Base-by-base conservation (phyloP, 1,284 basidiomycete genomes). In the Somion occarium region DNA sequence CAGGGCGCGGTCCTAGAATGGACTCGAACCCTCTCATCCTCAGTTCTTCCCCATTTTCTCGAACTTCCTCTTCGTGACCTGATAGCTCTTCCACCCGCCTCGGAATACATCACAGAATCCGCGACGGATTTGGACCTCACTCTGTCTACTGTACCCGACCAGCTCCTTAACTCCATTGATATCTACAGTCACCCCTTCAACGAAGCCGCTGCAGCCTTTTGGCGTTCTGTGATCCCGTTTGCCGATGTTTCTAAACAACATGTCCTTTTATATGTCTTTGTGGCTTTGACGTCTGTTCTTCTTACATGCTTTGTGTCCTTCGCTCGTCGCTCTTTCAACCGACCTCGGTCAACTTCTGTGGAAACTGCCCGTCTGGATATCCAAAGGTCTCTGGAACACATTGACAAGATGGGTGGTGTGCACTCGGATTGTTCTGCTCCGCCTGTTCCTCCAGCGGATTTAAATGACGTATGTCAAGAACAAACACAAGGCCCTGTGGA, bases 1-100 rank as follows among this genome's bases (percentile, higher is more conserved):
- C 37, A 46, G 19, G 22, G 26, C 50, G n/a, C 25, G 18, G 38
- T 38, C 5, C 27, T 52, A 25, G 5, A 45, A 37, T 46, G 43
- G 26, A 44, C 39, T 7, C 22, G 38, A 20, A 47, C 24, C 24
- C 39, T 43, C 22, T 49, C 41, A 5, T 44, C 47, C 15, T 50
- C 42, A 2, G 25, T 37, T n/a, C 3, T 34, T n/a, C 48, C 41
- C 12, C 26, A 18, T n/a, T 50, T 30, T 26, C 39, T 50, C 48
- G 5, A 46, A 27, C 44, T 42, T 11, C 48, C 48, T n/a, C 20
- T 26, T 9, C 12, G 26, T 11, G 23, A 24, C 18, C 26, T 20
- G 22, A 15, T 38, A 4, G 18, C 37, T n/a, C 18, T 34, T 15
- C 23, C 41, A 20, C 18, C 39, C 12, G 48, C 23, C 9, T 5